Evolutionary conservation across 2,329 filamentous ascomycete genomes (phyloP).

Genomic region (Proliferodiscus dingleyae): DNA sequence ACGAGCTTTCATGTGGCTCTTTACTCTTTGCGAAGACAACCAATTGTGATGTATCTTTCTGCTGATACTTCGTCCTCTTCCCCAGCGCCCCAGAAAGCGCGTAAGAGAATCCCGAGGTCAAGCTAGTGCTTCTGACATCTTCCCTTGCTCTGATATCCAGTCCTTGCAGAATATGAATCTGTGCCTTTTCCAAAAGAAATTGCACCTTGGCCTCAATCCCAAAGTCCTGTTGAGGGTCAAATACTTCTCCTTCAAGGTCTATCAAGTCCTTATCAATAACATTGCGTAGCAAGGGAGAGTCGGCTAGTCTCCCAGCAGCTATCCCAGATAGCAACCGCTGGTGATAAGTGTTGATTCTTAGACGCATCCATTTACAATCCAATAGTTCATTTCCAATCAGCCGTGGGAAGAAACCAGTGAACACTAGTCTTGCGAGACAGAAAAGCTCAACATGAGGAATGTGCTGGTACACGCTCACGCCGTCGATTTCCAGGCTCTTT

Average conservation of each 20-base stretch:
- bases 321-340: slow-evolving; percentile 52
- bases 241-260: slow-evolving; percentile 40
- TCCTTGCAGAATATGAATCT: slow-evolving; percentile 79
- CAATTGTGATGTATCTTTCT: slow-evolving; percentile 78
- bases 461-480: slow-evolving; percentile 78
- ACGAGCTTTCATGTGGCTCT: slow-evolving; percentile 21
- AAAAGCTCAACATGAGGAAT: slow-evolving; percentile 83
- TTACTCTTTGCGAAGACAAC: slow-evolving; percentile 83
- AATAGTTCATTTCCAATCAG: slow-evolving; percentile 18
- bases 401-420: slow-evolving; percentile 34
- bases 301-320: slow-evolving; percentile 37
- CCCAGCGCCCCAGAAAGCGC: slow-evolving; percentile 81
- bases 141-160: slow-evolving; percentile 69
- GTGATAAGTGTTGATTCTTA: slow-evolving; percentile 71
- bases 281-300: slow-evolving; percentile 56
- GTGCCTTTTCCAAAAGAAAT: slow-evolving; percentile 77
- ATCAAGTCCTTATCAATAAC: slow-evolving; percentile 56
- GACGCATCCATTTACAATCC: slow-evolving; percentile 40
- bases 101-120: slow-evolving; percentile 69
- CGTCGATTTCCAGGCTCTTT: slow-evolving; percentile 70
- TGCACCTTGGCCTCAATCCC: slow-evolving; percentile 51
- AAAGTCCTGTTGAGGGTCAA: slow-evolving; percentile 35
- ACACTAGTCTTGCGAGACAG: slow-evolving; percentile 58
- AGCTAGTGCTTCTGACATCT: slow-evolving; percentile 64
- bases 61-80: slow-evolving; percentile 76